phyloP scores from a whole-genome alignment of 169 alveolate species.

The Plasmodium gonderi region DNA sequence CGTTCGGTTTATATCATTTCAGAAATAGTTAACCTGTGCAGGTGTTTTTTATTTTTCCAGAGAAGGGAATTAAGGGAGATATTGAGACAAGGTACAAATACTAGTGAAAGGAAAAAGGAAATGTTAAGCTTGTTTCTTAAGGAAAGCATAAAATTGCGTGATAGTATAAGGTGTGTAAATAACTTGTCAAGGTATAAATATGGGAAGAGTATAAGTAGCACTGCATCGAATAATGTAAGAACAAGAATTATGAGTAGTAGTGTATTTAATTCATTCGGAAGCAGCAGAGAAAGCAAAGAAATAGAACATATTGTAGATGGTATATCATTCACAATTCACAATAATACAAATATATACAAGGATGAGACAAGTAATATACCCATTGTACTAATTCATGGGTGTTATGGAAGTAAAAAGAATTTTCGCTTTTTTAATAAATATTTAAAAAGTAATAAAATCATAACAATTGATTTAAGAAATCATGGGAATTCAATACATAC shows the following conservation, averaged over 20 bases:
- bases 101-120: not conserved
- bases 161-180: not conserved
- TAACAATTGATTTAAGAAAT: slow-evolving; percentile 53
- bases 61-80: not conserved
- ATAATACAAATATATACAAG: slow-evolving; percentile 59
- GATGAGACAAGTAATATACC: slow-evolving; percentile 36
- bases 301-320: slow-evolving; percentile 28
- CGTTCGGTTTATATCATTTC: not conserved
- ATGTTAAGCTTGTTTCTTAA: not conserved
- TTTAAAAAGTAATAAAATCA: slow-evolving; percentile 51
- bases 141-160: not conserved
- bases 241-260: not conserved
- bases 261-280: not conserved
- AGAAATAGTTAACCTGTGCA: not conserved
- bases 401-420: slow-evolving; percentile 63
- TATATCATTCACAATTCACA: slow-evolving; percentile 9
- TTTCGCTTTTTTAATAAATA: slow-evolving; percentile 41
- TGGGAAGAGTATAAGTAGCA: not conserved
- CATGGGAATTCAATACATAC: slow-evolving; percentile 73
- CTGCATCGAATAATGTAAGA: not conserved
- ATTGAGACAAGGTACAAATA: not conserved
- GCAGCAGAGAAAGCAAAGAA: not conserved
- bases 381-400: slow-evolving; percentile 48
- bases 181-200: not conserved
- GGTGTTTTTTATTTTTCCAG: not conserved